These are phyloP conservation scores for Acacia melanoxylon DNA, from an alignment of 306 rosid genomes.

Conservation along the genomic window DNA sequence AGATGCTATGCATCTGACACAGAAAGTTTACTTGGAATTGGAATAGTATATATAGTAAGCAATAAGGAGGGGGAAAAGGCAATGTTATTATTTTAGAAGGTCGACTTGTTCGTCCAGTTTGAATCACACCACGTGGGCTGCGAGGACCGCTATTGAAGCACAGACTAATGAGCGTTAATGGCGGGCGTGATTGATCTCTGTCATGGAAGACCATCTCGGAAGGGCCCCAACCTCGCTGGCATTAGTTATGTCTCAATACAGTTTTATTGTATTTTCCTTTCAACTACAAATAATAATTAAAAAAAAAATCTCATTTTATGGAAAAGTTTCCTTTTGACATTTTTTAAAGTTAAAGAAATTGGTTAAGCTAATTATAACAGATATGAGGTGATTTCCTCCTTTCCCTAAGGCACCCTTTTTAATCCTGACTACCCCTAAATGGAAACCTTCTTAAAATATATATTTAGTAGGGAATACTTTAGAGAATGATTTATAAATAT, in stretches of 20 bases:
- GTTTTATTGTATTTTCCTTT: not conserved
- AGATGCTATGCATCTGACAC: slow-evolving; percentile 1
- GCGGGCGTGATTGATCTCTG: not conserved
- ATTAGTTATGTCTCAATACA: not conserved
- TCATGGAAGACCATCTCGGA: not conserved
- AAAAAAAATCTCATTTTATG: too few species aligned
- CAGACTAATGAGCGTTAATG: not conserved
- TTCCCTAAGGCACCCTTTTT: too few species aligned
- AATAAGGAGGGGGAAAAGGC: not conserved
- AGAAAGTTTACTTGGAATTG: not conserved
- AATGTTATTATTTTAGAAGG: not conserved
- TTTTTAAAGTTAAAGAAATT: too few species aligned
- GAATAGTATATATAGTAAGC: not conserved
- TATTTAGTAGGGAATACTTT: too few species aligned
- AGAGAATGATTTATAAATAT: too few species aligned
- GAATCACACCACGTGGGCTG: not conserved
- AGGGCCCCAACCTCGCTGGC: not conserved
- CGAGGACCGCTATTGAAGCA: not conserved
- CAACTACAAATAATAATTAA: too few species aligned
- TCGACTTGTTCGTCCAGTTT: not conserved
- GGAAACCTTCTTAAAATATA: too few species aligned
- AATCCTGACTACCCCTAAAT: too few species aligned
- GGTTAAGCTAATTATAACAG: too few species aligned
- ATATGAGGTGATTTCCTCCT: too few species aligned
- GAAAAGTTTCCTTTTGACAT: too few species aligned